Evolutionary conservation across 331 rosid species (phyloP), one percentile per base, ranked within the genome.

Genomic region (Spiraea crenata): DNA sequence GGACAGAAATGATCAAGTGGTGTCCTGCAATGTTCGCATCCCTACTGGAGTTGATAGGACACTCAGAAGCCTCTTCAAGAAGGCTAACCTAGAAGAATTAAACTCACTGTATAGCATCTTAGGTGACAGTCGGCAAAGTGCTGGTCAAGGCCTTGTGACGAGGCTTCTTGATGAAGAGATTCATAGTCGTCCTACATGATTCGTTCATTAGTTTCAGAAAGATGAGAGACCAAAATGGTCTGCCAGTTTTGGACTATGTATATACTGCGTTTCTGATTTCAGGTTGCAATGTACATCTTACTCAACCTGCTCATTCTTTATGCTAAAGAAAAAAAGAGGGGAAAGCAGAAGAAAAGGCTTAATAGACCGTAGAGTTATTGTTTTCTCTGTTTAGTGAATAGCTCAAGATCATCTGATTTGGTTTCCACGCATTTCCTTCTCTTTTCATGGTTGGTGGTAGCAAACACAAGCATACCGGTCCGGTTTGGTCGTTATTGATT

Each of bases 121-220:
- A 76, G 69, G 81, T 80, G 90, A 83, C 60, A 85, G 68, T 60
- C 80, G 73, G 81, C 62, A 74, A 61, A 81, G 79, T 5, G 80
- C 81, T 62, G 88, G 85, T 48, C 85, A 67, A 70, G 81, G 57
- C 71, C 65, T 69, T 72, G 76, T 89, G 63, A 74, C 76, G 25
- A 87, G 77, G 67, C 87, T 93, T 82, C 86, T 93, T 71, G 65
- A 68, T 6, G 82, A 93, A 84, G 99, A 84, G 89, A 85, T 90
- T 72, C 83, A 73, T 69, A 71, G 79, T 81, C 89, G 80, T 78
- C 82, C 65, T 54, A 77, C 87, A 74, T 80, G 86, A 88, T 82
- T 76, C 69, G 13, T 52, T 51, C 10, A 61, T 75, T 79, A 79
- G 83, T 69, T 42, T 58, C 25, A 7, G n/a, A 31, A 62, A 37